Conservation (phyloP, 2,329 filamentous ascomycete species). For the Aspergillus fumigatus region DNA sequence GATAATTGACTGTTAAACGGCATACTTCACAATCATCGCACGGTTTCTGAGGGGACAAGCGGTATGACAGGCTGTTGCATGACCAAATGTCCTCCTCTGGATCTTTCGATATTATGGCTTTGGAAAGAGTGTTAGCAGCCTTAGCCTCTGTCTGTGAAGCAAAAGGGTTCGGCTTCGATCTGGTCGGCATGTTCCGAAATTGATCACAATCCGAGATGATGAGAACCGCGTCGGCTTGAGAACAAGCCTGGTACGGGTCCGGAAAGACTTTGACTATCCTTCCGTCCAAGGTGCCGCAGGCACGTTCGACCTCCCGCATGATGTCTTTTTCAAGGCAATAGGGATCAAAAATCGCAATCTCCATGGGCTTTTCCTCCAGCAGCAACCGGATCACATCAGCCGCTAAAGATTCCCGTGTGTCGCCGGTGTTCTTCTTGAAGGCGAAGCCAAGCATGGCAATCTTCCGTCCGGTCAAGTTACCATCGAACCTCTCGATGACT, state of each 20-base stretch:
- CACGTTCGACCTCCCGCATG: conserved; percentile 33
- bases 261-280: conserved; percentile 35
- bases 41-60: conserved; percentile 15
- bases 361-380: conserved; percentile 58
- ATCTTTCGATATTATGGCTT: background rate
- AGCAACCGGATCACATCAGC: conserved; percentile 64
- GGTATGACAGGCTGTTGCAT: conserved; percentile 18
- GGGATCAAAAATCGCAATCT: conserved; percentile 67
- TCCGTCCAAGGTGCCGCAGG: conserved; percentile 20
- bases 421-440: conserved; percentile 75
- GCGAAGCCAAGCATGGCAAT: conserved; percentile 69
- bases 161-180: background rate
- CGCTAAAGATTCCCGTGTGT: conserved; percentile 67
- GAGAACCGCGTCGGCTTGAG: conserved; percentile 44
- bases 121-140: background rate
- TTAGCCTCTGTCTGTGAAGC: background rate
- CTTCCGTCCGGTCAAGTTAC: conserved; percentile 66
- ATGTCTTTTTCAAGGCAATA: conserved; percentile 39
- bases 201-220: conserved; percentile 53
- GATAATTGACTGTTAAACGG: conserved; percentile 12
- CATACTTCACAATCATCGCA: conserved; percentile 28
- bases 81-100: conserved; percentile 18
- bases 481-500: conserved; percentile 63
- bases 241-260: conserved; percentile 44
- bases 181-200: conserved; percentile 34